A percentile compares a stretch with the other conserved stretches of the same genome.
Evolutionary conservation across 202 grass and related monocot species (phyloP).

Genomic region (Musa balbisiana): DNA sequence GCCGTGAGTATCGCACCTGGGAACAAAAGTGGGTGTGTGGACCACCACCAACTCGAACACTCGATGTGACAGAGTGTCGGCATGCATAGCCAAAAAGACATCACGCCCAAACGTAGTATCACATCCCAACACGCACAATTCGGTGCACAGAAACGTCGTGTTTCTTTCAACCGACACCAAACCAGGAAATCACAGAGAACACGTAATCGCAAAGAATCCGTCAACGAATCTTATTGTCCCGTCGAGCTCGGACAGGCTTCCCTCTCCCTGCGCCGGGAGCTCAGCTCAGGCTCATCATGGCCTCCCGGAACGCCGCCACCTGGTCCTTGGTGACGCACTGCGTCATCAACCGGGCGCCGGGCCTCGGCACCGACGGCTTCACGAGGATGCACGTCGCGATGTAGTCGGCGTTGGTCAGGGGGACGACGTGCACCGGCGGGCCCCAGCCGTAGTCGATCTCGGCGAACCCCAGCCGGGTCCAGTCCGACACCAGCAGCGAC

Average conservation of each 20-base stretch:
- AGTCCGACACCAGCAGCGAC: constrained; percentile 86
- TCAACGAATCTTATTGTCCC: too few species aligned
- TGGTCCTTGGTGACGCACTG: constrained; percentile 70
- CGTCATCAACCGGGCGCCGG: constrained; percentile 70
- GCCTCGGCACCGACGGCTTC: constrained; percentile 61
- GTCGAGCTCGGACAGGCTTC: background rate
- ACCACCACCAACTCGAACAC: too few species aligned
- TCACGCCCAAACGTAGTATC: too few species aligned
- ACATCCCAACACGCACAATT: too few species aligned
- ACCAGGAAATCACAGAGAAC: too few species aligned
- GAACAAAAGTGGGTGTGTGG: too few species aligned
- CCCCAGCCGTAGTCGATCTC: constrained; percentile 97
- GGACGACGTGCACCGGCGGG: constrained; percentile 70
- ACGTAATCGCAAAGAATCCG: too few species aligned
- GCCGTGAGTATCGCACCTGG: too few species aligned
- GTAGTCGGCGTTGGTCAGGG: constrained; percentile 80
- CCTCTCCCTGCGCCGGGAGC: background rate
- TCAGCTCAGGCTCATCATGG: constrained; percentile 50
- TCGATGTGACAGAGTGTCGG: too few species aligned
- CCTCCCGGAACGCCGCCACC: constrained; percentile 57
- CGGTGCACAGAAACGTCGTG: too few species aligned
- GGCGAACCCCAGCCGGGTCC: constrained; percentile 75
- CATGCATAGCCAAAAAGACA: too few species aligned
- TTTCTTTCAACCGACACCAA: too few species aligned
- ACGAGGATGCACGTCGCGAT: constrained; percentile 96